Evolutionary conservation across 805 yeast genomes (phyloP).

Genomic region (Nakazawaea ishiwadae): DNA sequence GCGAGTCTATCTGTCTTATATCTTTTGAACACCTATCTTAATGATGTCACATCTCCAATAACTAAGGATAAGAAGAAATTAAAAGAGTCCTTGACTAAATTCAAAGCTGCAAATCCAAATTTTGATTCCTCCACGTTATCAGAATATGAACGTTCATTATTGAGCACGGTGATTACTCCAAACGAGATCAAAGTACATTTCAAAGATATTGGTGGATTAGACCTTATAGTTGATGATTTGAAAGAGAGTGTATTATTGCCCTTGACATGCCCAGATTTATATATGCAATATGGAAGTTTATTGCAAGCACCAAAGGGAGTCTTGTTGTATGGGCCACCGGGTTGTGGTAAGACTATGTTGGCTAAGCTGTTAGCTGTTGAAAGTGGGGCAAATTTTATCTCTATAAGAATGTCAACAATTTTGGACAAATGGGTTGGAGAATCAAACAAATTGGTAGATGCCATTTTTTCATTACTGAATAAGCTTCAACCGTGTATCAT

Average conservation of each 20-base stretch:
- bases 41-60: conserved; percentile 27
- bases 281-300: conserved; percentile 59
- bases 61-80: conserved; percentile 30
- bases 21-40: conserved; percentile 27
- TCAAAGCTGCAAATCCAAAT: conserved; percentile 55
- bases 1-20: conserved; percentile 54
- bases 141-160: conserved; percentile 71
- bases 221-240: conserved; percentile 74
- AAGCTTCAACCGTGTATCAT: conserved; percentile 93
- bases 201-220: conserved; percentile 86
- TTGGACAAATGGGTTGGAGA: conserved; percentile 99
- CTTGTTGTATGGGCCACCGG: conserved; percentile 90
- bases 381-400: conserved; percentile 86
- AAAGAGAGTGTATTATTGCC: conserved; percentile 89
- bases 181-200: conserved; percentile 75
- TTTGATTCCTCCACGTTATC: conserved; percentile 24
- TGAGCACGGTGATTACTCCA: conserved; percentile 79
- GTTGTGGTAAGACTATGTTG: conserved; percentile 96
- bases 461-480: conserved; percentile 82
- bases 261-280: conserved; percentile 71
- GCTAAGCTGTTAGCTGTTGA: conserved; percentile 94
- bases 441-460: conserved; percentile 89
- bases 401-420: conserved; percentile 86
- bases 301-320: conserved; percentile 95
- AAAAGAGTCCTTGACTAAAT: conserved; percentile 58